phyloP scores from a whole-genome alignment of 805 yeast genomes.

The Nakazawaea ambrosiae region DNA sequence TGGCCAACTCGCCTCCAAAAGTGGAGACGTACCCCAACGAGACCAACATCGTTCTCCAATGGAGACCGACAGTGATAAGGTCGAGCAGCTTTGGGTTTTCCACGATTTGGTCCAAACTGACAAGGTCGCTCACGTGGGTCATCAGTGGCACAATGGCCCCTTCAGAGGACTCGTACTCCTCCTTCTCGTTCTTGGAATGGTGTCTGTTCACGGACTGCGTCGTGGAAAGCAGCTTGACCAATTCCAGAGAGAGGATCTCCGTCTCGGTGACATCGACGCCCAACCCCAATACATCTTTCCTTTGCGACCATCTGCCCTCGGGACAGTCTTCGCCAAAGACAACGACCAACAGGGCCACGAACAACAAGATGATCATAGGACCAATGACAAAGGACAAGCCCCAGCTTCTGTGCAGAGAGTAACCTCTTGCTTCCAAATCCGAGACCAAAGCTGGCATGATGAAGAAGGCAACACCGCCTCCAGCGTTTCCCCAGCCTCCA shows the following conservation, averaged over 20 bases:
- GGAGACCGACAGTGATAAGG: constrained; percentile 15
- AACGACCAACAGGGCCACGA: constrained; percentile 19
- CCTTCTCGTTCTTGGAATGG: not conserved
- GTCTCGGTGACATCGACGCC: constrained; percentile 20
- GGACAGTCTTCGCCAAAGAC: constrained; percentile 28
- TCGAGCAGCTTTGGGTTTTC: constrained; percentile 18
- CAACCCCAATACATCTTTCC: constrained; percentile 20
- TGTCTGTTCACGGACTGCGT: not conserved
- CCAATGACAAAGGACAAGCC: constrained; percentile 22
- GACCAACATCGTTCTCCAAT: constrained; percentile 22
- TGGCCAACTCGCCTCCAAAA: constrained; percentile 25
- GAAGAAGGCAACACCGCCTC: constrained; percentile 27
- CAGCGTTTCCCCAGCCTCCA: constrained; percentile 27
- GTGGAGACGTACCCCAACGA: constrained; percentile 21
- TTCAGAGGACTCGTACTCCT: constrained; percentile 5
- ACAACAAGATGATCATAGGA: constrained; percentile 23
- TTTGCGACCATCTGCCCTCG: constrained; percentile 26
- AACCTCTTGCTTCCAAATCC: constrained; percentile 16
- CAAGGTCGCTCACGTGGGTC: constrained; percentile 15
- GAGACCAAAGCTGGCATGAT: constrained; percentile 23
- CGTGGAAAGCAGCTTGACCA: not conserved
- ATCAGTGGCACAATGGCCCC: constrained; percentile 12
- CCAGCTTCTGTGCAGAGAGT: constrained; percentile 20
- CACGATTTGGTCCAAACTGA: constrained; percentile 19
- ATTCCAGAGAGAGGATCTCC: constrained; percentile 17